These are phyloP conservation scores for Agroathelia rolfsii DNA, from an alignment of 1,284 basidiomycete species.

Conservation along the genomic window DNA sequence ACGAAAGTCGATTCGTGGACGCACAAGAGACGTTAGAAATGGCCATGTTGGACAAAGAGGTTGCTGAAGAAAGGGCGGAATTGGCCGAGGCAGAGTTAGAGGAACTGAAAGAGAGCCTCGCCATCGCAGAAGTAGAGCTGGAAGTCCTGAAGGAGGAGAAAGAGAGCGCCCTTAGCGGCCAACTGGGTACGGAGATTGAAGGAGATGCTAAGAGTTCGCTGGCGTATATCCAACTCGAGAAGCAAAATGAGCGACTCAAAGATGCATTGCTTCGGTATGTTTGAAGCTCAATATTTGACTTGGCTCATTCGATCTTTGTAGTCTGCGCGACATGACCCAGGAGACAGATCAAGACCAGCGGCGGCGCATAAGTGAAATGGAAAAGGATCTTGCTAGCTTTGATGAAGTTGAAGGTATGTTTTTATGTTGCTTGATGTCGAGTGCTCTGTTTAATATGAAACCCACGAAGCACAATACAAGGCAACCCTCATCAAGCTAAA, in stretches of 20 bases:
- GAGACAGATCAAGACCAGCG: constrained; percentile 86
- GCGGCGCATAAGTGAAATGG: constrained; percentile 76
- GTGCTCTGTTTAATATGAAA: constrained; percentile 7
- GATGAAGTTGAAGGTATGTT: constrained; percentile 63
- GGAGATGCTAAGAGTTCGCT: constrained; percentile 52
- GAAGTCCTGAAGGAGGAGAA: constrained; percentile 58
- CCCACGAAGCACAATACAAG: constrained; percentile 62
- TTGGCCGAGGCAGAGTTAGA: constrained; percentile 69
- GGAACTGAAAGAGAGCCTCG: constrained; percentile 66
- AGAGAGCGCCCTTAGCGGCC: constrained; percentile 19
- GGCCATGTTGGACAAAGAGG: constrained; percentile 91
- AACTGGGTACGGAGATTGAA: constrained; percentile 29
- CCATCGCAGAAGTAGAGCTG: constrained; percentile 80
- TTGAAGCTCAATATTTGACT: background rate
- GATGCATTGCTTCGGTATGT: constrained; percentile 80
- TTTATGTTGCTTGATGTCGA: background rate
- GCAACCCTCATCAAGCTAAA: constrained; percentile 68
- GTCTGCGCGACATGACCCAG: constrained; percentile 79
- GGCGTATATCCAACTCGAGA: constrained; percentile 87
- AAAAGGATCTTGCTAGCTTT: constrained; percentile 69
- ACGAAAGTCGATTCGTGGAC: constrained; percentile 56
- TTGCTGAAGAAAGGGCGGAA: constrained; percentile 92
- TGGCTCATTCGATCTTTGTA: constrained; percentile 19
- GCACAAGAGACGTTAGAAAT: constrained; percentile 88
- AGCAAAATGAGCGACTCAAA: constrained; percentile 91